Evolutionary conservation across 352 stramenopile genomes (phyloP).

Genomic region (Phytopythium montanum): DNA sequence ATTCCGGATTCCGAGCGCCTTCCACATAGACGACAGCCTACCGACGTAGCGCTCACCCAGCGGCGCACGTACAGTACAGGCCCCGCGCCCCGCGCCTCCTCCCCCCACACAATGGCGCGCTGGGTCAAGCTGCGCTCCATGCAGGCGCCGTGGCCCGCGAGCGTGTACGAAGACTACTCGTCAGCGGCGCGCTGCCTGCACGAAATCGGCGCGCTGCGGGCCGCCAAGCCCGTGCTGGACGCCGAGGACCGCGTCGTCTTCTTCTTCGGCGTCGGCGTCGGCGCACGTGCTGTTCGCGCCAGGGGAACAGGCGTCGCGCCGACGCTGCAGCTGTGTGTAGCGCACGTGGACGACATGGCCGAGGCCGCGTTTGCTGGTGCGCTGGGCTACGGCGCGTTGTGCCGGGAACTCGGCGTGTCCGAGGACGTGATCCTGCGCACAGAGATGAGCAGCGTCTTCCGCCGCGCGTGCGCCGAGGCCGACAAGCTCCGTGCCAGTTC

Average conservation of each 20-base stretch:
- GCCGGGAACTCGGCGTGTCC: constrained; percentile 21
- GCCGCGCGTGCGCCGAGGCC: constrained; percentile 46
- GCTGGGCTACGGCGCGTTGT: constrained; percentile 39
- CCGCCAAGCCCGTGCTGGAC: constrained; percentile 50
- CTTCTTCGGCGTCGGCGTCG: constrained; percentile 76
- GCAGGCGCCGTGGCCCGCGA: constrained; percentile 69
- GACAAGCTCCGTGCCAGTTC: constrained; percentile 25
- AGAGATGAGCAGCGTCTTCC: constrained; percentile 42
- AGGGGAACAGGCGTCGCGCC: constrained; percentile 26
- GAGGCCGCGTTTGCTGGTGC: constrained; percentile 12
- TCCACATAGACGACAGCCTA: neutral
- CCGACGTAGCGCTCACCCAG: no score
- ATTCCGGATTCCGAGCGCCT: constrained; percentile 9
- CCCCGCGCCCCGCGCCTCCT: neutral
- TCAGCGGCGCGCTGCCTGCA: constrained; percentile 36
- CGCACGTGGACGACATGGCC: constrained; percentile 34
- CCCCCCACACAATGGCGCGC: neutral
- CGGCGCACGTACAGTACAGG: neutral
- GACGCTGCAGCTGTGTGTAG: constrained; percentile 48
- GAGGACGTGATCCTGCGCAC: constrained; percentile 35
- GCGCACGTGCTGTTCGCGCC: constrained; percentile 26
- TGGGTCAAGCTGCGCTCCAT: constrained; percentile 58
- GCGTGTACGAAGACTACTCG: constrained; percentile 60
- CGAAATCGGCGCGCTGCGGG: constrained; percentile 38
- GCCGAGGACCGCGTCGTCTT: constrained; percentile 70